Base-by-base conservation (phyloP, 129 eudicot species). In the Flaveria ramosissima region DNA sequence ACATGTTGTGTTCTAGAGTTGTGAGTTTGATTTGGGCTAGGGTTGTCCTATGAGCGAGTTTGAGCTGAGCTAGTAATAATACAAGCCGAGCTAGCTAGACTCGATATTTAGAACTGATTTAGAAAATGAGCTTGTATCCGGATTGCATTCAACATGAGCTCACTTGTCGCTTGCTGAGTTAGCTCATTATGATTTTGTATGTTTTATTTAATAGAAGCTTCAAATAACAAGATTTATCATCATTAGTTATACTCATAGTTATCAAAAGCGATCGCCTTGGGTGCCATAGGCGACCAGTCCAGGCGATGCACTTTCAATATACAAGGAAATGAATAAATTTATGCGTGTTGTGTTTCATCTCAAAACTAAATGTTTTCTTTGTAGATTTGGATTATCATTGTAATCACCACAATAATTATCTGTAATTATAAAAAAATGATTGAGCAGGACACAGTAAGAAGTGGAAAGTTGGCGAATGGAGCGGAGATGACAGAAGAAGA, bases 401-500 rank as follows among this genome's bases (percentile, higher is more conserved):
- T 51, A 51, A 16, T 15, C 17, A 53, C 17, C 60, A n/a, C 23
- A 16, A 0, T n/a, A 14, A 5, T 53, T 6, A 53, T 17, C 24
- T 1, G 7, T 4, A 53, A 17, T 5, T 53, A 6, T 0, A 12
- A 53, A 53, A 27, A 62, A 62, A 62, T 9, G n/a, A 59, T 57
- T 19, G 55, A 16, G 60, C 87, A 93, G 94, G 98, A 94, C 63
- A 85, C 96, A 0, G 81, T 86, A 43, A 88, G 92, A 76, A 72
- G 88, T 52, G 97, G 92, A 24, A 91, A 88, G 75, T 84, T 86
- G 89, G 75, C 84, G 73, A 88, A 79, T 62, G 91, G 71, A 73
- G 97, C 92, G 1, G 96, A 83, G 71, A 91, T 94, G 98, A 89
- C 96, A 0, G 97, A 94, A 81, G 97, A 94, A 84, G 93, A 94